phyloP scores from a whole-genome alignment of 305 asterid species.

The Salvia sclarea region DNA sequence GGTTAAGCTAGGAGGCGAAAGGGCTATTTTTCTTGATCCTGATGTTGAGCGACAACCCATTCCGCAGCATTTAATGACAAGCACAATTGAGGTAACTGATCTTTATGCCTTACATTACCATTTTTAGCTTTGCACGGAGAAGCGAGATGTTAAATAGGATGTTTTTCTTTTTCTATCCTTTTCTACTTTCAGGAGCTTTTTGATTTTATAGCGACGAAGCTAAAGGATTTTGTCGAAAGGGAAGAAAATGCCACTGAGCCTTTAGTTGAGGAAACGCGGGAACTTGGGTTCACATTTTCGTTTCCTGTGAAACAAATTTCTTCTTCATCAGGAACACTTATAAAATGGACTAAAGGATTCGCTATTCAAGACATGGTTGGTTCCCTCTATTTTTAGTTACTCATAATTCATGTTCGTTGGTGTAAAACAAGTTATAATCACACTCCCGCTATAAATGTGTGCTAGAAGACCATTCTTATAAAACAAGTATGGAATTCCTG shows the following conservation, averaged over 20 bases:
- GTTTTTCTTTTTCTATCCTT: constrained; percentile 14
- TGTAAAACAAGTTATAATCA: neutral
- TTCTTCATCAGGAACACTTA: constrained; percentile 67
- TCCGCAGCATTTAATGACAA: constrained; percentile 68
- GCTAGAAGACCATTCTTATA: neutral
- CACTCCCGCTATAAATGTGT: neutral
- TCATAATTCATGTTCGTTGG: constrained; percentile 16
- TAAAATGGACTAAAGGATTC: constrained; percentile 88
- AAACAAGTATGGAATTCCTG: constrained; percentile 2
- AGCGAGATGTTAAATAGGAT: constrained; percentile 2
- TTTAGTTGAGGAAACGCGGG: constrained; percentile 44
- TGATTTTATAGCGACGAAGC: constrained; percentile 67
- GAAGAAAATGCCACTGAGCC: constrained; percentile 45
- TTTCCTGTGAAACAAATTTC: constrained; percentile 81
- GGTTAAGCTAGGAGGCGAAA: constrained; percentile 67
- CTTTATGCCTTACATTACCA: constrained; percentile 29
- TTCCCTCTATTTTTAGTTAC: constrained; percentile 1
- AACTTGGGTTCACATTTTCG: constrained; percentile 86
- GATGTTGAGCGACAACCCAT: constrained; percentile 63
- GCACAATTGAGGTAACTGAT: constrained; percentile 65
- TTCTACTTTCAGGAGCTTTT: constrained; percentile 65
- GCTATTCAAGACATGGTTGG: constrained; percentile 71
- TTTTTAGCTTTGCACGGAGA: constrained; percentile 3
- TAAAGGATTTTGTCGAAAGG: constrained; percentile 59
- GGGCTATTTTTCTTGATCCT: constrained; percentile 54